Base-by-base conservation (phyloP, 768 basidiomycete species). In the Amanita rimosa region DNA sequence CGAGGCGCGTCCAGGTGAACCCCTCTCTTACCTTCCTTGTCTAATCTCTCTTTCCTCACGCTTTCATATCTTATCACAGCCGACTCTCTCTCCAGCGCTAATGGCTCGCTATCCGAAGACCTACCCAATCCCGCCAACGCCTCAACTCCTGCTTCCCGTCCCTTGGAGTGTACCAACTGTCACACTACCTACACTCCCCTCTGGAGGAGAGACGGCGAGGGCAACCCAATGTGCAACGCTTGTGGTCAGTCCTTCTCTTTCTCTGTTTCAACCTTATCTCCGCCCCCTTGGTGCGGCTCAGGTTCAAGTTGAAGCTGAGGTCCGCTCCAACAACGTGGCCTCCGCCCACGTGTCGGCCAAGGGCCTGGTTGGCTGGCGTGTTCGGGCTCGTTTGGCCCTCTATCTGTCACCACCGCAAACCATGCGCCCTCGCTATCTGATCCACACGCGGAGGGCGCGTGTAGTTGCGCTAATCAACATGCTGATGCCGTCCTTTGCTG, bases 221-320 rank as follows among this genome's bases (percentile, higher is more conserved):
- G 89, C 50, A 87, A 84, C 64, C 76, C 82, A 43, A 78, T 92
- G 60, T 93, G 90, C 71, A 92, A 92, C 64, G 85, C 86, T 45
- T 92, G 90, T 65, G 90, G 89, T 91, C 63, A 76, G 87, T 76
- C 50, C 61, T 59, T 57, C 59, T 64, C 41, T 57, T 58, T 64
- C 39, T 46, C 27, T 52, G 65, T 57, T 53, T 58, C 51, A 37
- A 24, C 42, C 31, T 45, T 45, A 34, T 56, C 19, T 49, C 47
- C 31, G 33, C 37, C 14, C 29, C 27, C 16, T 26, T 33, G 38
- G 21, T 27, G 19, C 40, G 16, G 22, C 42, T 19, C 29, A 10
- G 46, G 21, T 14, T 27, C n/a, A 42, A 24, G 21, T 14, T 27
- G 9, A 42, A 24, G 10, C 24, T 16, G n/a, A 26, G 41, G 26